Conservation (phyloP, 2,329 filamentous ascomycete species). For the Coniochaeta prunicola region DNA sequence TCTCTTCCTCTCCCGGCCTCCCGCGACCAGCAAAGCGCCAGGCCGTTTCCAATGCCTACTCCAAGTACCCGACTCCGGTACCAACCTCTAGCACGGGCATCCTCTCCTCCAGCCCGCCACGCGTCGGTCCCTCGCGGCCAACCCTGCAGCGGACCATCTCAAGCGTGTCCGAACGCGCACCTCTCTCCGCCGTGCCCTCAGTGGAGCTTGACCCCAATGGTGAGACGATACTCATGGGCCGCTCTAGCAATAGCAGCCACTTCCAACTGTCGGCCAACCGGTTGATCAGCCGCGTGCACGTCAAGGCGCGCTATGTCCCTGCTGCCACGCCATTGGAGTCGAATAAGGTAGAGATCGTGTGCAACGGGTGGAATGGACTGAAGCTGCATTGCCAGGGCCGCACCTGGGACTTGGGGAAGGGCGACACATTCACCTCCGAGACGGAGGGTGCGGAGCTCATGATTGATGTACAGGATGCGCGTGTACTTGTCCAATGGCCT, state of each 20-base stretch:
- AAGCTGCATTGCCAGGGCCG: constrained; percentile 87
- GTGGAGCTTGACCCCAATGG: constrained; percentile 76
- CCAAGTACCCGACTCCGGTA: constrained; percentile 85
- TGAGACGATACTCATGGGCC: constrained; percentile 77
- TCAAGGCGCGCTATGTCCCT: constrained; percentile 77
- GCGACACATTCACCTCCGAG: constrained; percentile 83
- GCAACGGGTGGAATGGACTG: constrained; percentile 91
- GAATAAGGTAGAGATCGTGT: constrained; percentile 80
- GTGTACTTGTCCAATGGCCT: constrained; percentile 87
- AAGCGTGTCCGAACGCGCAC: constrained; percentile 67
- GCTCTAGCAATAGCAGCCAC: constrained; percentile 91
- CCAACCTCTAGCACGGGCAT: constrained; percentile 92
- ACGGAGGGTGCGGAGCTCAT: constrained; percentile 86
- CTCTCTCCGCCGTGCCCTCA: constrained; percentile 75
- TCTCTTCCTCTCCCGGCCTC: constrained; percentile 69
- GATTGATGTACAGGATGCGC: constrained; percentile 88
- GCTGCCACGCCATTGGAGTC: constrained; percentile 59
- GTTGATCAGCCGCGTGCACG: constrained; percentile 86
- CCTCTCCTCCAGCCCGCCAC: constrained; percentile 76
- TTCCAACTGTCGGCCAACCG: constrained; percentile 90
- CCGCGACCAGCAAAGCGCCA: constrained; percentile 65
- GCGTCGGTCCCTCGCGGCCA: constrained; percentile 35
- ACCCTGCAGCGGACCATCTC: constrained; percentile 54
- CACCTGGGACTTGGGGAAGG: constrained; percentile 79
- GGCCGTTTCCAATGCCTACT: constrained; percentile 41